These are phyloP conservation scores for Trichophyton rubrum DNA, from an alignment of 2,329 filamentous ascomycete genomes.

Conservation along the genomic window DNA sequence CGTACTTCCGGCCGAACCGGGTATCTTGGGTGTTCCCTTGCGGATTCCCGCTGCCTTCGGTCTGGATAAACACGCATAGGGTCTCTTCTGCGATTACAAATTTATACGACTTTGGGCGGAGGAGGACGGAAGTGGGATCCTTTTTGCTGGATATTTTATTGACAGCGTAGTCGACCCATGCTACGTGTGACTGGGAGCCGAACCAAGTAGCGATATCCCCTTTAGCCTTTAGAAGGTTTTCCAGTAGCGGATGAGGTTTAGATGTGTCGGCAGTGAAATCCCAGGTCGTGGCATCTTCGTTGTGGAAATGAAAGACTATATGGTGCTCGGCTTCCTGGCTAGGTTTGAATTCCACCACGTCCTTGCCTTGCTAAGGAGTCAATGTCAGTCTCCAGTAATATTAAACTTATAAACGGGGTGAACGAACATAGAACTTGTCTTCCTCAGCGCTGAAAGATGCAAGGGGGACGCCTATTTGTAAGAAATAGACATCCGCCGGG, in stretches of 20 bases:
- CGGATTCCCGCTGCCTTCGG: background rate
- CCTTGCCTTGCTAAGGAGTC: background rate
- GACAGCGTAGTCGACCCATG: background rate
- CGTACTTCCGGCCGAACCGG: background rate
- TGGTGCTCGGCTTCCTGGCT: background rate
- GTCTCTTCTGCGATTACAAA: background rate
- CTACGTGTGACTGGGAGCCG: background rate
- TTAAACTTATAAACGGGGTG: background rate
- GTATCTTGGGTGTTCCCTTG: background rate
- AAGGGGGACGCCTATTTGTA: background rate
- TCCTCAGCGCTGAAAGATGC: background rate
- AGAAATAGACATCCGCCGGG: background rate
- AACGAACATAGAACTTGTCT: background rate
- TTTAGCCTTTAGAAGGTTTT: background rate
- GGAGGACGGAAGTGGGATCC: background rate
- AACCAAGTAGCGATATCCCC: background rate
- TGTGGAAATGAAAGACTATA: background rate
- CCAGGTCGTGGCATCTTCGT: background rate
- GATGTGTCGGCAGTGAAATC: background rate
- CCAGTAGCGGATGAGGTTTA: background rate
- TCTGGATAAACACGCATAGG: background rate
- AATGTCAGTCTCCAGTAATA: background rate
- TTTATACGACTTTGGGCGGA: background rate
- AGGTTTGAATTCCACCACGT: background rate
- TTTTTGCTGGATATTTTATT: background rate